A percentile compares a stretch with the other conserved stretches of the same genome.
Evolutionary conservation across 805 yeast genomes (phyloP).

Genomic region (Yarrowia sp.): DNA sequence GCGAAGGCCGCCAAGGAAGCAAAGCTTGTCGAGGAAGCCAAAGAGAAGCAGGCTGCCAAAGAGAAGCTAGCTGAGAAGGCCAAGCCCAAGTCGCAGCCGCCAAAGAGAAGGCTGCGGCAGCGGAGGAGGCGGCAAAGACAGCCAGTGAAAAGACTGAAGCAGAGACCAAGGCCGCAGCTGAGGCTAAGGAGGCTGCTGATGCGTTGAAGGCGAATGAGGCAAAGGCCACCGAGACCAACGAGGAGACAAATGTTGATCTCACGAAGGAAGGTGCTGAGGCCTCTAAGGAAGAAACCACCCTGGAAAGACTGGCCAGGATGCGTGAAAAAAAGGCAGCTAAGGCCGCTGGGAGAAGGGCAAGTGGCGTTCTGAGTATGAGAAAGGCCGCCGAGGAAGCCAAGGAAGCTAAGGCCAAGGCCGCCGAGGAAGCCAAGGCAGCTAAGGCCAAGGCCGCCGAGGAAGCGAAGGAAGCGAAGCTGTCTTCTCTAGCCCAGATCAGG

Average conservation of each 20-base stretch:
- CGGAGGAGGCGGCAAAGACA: not conserved
- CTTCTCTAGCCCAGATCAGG: too few relatives aligned
- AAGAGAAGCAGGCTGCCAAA: not conserved
- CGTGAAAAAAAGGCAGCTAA: not conserved
- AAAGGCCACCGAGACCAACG: too few relatives aligned
- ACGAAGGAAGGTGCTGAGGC: too few relatives aligned
- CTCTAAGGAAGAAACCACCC: too few relatives aligned
- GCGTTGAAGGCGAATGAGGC: too few relatives aligned
- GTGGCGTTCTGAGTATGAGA: too few relatives aligned
- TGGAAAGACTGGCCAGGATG: not conserved
- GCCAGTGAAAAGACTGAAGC: too few relatives aligned
- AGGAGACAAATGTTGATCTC: too few relatives aligned
- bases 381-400: not conserved
- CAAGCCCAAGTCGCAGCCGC: not conserved
- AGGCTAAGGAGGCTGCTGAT: not conserved
- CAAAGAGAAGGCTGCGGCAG: not conserved
- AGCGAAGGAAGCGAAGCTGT: not conserved
- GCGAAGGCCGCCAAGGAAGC: not conserved
- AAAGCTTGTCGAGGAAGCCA: not conserved
- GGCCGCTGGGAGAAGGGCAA: too few relatives aligned
- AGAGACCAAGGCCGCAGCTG: not conserved
- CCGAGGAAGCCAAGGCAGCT: not conserved
- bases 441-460: not conserved
- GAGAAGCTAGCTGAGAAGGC: not conserved
- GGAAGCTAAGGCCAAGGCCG: not conserved